Conservation (phyloP, 345 rosid species). For the Brassica incana region DNA sequence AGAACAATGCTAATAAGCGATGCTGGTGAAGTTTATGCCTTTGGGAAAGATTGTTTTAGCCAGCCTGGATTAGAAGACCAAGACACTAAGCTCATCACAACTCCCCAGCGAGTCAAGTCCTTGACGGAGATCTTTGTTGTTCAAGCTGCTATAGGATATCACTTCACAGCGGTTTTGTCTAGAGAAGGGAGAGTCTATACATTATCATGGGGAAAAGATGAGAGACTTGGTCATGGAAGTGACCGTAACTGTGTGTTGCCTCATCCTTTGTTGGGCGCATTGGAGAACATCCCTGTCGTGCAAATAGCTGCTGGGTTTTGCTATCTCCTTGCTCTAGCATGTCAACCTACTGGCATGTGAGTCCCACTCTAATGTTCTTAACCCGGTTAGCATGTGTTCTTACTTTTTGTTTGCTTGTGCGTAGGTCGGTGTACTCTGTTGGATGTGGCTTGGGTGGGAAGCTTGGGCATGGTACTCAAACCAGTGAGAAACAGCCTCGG, state of each 20-base stretch:
- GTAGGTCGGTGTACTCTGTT: constrained; percentile 95
- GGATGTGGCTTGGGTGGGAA: constrained; percentile 99
- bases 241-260: constrained; percentile 72
- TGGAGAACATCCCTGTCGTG: constrained; percentile 82
- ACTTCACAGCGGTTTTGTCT: constrained; percentile 86
- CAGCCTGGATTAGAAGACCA: constrained; percentile 63
- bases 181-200: constrained; percentile 97
- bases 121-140: constrained; percentile 80
- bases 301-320: constrained; percentile 96
- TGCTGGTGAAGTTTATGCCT: constrained; percentile 79
- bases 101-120: constrained; percentile 78
- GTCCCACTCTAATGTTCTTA: constrained; percentile 33
- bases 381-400: background rate
- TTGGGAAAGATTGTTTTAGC: constrained; percentile 81
- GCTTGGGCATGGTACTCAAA: constrained; percentile 84
- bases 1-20: constrained; percentile 95
- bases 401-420: constrained; percentile 18
- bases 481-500: constrained; percentile 85
- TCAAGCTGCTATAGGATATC: constrained; percentile 89
- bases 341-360: constrained; percentile 93
- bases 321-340: constrained; percentile 92
- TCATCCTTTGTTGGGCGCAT: constrained; percentile 80
- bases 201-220: constrained; percentile 85
- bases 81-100: constrained; percentile 62
- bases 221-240: constrained; percentile 77